Evolutionary conservation across 768 basidiomycete genomes (phyloP).

Genomic region (Xerocomellus dryophilus): DNA sequence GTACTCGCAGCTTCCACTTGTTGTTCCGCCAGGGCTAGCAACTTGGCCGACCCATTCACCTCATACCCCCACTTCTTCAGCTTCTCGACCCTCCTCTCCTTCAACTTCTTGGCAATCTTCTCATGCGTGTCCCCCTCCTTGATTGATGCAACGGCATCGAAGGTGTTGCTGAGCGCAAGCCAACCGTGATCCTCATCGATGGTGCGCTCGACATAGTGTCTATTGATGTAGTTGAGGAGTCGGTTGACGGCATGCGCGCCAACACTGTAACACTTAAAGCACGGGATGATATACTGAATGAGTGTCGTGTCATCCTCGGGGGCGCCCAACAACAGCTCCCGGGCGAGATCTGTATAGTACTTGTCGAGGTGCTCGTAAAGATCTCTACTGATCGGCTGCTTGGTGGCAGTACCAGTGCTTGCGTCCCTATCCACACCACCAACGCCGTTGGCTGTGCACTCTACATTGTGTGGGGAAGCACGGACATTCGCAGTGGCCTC

Average conservation of each 20-base stretch:
- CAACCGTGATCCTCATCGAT: constrained; percentile 78
- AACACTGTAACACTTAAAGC: constrained; percentile 65
- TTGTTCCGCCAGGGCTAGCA: constrained; percentile 56
- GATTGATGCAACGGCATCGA: no score
- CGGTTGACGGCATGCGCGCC: constrained; percentile 68
- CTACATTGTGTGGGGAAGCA: constrained; percentile 3
- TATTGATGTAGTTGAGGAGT: constrained; percentile 68
- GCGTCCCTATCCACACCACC: constrained; percentile 26
- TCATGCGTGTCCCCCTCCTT: no score
- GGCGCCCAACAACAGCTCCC: constrained; percentile 59
- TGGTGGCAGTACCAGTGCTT: constrained; percentile 5
- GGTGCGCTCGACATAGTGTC: constrained; percentile 72
- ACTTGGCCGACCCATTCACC: constrained; percentile 48
- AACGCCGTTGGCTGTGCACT: background rate
- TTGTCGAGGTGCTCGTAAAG: constrained; percentile 71
- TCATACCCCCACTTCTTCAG: constrained; percentile 69
- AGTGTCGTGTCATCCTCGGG: constrained; percentile 66
- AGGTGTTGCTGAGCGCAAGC: constrained; percentile 48
- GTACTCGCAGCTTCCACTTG: constrained; percentile 73
- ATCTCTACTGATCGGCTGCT: constrained; percentile 53
- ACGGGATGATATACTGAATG: constrained; percentile 67
- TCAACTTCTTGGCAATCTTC: no score
- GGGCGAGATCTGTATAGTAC: constrained; percentile 60
- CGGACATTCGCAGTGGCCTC: constrained; percentile 40
- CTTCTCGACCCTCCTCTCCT: constrained; percentile 40